Conservation (phyloP, 2,329 filamentous ascomycete genomes). For the Cylindrodendrum hubeiense region DNA sequence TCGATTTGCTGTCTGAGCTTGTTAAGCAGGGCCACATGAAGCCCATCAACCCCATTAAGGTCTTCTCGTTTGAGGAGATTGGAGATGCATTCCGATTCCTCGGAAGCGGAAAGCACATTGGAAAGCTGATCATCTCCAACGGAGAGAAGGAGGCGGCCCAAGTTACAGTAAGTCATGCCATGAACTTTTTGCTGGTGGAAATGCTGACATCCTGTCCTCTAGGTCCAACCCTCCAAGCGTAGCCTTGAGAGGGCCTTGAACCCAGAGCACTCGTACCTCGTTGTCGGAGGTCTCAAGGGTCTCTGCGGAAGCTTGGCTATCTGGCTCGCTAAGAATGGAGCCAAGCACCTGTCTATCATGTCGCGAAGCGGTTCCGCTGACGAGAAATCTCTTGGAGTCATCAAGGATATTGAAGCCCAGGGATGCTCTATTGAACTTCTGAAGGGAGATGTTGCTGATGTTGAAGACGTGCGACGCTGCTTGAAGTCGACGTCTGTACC, state of each 20-base stretch:
- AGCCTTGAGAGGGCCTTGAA: slow-evolving; percentile 1
- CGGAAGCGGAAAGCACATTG: slow-evolving; percentile 55
- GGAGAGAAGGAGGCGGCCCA: slow-evolving; percentile 4
- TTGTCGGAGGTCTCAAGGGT: slow-evolving; percentile 53
- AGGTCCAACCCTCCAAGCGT: slow-evolving; percentile 5
- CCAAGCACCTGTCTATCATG: slow-evolving; percentile 46
- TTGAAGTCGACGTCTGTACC: neutral
- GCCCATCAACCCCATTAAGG: slow-evolving; percentile 38
- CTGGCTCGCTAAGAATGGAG: slow-evolving; percentile 49
- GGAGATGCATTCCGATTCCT: slow-evolving; percentile 54
- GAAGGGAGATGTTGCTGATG: slow-evolving; percentile 8
- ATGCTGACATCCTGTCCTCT: neutral
- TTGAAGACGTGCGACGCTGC: neutral
- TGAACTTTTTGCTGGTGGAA: neutral
- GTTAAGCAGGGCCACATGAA: slow-evolving; percentile 32
- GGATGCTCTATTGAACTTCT: slow-evolving; percentile 10
- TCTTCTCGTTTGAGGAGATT: slow-evolving; percentile 44
- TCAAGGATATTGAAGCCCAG: neutral
- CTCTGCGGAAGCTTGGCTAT: slow-evolving; percentile 50
- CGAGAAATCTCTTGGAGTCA: slow-evolving; percentile 37
- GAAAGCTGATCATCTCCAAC: slow-evolving; percentile 48
- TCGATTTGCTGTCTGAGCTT: slow-evolving; percentile 31
- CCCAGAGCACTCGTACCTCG: slow-evolving; percentile 45
- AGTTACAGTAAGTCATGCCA: neutral
- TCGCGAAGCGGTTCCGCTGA: slow-evolving; percentile 48